These are phyloP conservation scores for Alternaria novae-zelandiae DNA, from an alignment of 2,329 filamentous ascomycete species.

Conservation along the genomic window DNA sequence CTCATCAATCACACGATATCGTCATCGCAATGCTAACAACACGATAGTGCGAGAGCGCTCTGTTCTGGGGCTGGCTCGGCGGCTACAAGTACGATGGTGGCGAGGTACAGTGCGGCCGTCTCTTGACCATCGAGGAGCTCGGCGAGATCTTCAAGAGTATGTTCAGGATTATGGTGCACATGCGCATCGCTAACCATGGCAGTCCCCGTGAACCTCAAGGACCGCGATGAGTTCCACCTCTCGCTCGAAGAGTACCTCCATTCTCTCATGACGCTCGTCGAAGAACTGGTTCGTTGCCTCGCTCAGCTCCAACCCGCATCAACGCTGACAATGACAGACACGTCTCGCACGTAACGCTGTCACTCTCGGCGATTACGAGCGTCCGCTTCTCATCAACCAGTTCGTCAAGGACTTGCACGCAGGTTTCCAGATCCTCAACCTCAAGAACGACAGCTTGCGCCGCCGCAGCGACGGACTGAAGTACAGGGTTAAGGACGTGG, in stretches of 20 bases:
- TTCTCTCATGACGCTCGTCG: constrained; percentile 82
- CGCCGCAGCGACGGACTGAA: constrained; percentile 92
- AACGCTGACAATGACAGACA: constrained; percentile 54
- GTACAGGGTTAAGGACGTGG: constrained; percentile 96
- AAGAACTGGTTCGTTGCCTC: constrained; percentile 71
- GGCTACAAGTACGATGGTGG: constrained; percentile 65
- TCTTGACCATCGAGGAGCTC: constrained; percentile 88
- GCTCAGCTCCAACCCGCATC: background rate
- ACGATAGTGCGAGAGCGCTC: constrained; percentile 61
- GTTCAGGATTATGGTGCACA: constrained; percentile 19
- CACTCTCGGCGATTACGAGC: constrained; percentile 83
- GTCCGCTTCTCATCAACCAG: constrained; percentile 84
- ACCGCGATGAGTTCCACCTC: constrained; percentile 88
- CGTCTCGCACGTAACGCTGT: constrained; percentile 94
- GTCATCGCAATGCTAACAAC: constrained; percentile 8
- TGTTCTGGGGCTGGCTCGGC: constrained; percentile 78
- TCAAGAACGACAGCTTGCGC: constrained; percentile 92
- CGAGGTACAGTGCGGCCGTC: constrained; percentile 63
- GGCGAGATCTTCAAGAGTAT: constrained; percentile 77
- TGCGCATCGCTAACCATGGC: constrained; percentile 9
- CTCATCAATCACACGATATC: background rate
- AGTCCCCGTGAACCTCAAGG: constrained; percentile 93
- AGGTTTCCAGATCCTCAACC: constrained; percentile 94
- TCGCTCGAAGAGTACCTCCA: constrained; percentile 97
- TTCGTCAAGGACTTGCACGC: constrained; percentile 96